Evolutionary conservation across 305 asterid genomes (phyloP).

Genomic region (Stenogyne calaminthoides): DNA sequence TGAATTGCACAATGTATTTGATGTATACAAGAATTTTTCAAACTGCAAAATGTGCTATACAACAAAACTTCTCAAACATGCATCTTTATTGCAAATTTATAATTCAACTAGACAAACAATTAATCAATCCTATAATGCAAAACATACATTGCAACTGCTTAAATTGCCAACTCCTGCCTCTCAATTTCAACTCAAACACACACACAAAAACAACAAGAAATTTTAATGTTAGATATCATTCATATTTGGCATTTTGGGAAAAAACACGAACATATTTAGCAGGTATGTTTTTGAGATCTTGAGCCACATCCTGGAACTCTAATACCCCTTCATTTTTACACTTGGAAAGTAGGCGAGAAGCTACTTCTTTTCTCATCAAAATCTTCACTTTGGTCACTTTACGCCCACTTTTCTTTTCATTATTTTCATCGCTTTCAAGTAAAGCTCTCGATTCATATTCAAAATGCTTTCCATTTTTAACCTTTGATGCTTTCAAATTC

Average conservation of each 20-base stretch:
- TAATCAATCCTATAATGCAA: background rate
- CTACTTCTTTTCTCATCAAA: conserved; percentile 33
- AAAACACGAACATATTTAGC: background rate
- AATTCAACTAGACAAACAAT: background rate
- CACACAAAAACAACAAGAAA: background rate
- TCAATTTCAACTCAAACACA: background rate
- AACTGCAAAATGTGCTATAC: no score
- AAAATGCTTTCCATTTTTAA: background rate
- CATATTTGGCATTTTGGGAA: conserved; percentile 19
- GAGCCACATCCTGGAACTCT: conserved; percentile 26
- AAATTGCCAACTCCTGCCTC: background rate
- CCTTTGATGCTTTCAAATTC: background rate
- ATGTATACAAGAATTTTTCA: no score
- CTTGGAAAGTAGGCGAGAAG: conserved; percentile 16
- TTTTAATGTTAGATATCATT: background rate
- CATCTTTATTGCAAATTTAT: background rate
- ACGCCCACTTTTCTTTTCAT: background rate
- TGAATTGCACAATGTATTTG: no score
- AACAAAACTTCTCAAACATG: background rate
- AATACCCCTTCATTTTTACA: conserved; percentile 20
- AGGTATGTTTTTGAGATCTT: background rate
- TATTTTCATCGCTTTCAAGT: conserved; percentile 17
- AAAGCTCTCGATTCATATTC: conserved; percentile 12
- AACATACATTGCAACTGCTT: background rate
- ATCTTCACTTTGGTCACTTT: conserved; percentile 11